Evolutionary conservation across 192 early-diverging fungal genomes (phyloP), one percentile per base, ranked within the genome.

Genomic region (Gonapodya sp.): DNA sequence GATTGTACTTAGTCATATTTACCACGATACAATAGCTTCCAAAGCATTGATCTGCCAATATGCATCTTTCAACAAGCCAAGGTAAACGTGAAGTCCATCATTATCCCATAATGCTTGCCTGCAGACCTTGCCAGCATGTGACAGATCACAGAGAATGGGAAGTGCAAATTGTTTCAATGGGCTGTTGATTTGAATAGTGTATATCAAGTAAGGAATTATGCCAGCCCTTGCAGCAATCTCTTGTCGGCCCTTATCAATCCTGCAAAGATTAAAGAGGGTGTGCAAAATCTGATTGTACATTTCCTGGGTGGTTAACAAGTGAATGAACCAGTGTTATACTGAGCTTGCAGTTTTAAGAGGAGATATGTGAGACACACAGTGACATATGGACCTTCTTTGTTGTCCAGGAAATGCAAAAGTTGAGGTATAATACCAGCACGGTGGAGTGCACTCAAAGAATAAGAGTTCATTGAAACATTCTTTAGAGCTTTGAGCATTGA

Each of bases 91-190:
- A 18, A 91, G 36, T 34, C 79, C 86, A 46, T 87, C 83, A 79
- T 85, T 81, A 78, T 79, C 74, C 89, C 90, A 88, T 30, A 92
- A 81, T 34, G 86, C 79, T 32, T 86, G 82, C 31, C 88, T 80
- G 77, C 88, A 89, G 31, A 73, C 82, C 14, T 82, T 77, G 24
- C 88, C 89, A 2, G 85, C 88, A 78, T 92, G 90, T 0, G 88
- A 88, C 82, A 92, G 81, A 46, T 92, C 91, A 72, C 88, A 89
- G 31, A 92, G 79, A 33, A 92, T 86, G 16, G 91, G 90, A 0
- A 92, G 79, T 8, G 91, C 90, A 79, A 92, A 90, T 78, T 92
- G 87, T 75, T 88, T 91, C 30, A 92, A 82, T 0, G 90, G 88
- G 2, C 83, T 84, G 2, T 83, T 83, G 2, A 80, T 85, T 35